Base-by-base conservation (phyloP, 139 green algal genomes). In the Eudorina sp. region DNA sequence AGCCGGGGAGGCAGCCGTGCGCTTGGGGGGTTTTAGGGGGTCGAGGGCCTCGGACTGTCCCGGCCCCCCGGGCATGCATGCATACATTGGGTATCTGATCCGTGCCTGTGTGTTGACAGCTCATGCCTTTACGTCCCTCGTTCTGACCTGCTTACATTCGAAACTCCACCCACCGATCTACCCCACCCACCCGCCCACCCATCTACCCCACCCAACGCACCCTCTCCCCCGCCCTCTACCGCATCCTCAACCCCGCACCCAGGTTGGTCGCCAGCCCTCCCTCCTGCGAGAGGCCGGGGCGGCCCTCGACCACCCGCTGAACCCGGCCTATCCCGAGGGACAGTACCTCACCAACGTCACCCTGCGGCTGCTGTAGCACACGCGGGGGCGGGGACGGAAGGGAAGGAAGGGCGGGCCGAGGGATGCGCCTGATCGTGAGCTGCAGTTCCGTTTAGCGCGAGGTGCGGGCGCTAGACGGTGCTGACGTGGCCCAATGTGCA, bases 301-400 rank as follows among this genome's bases (percentile, higher is more conserved):
- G 13, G 94, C 90, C 0, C 36, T 92, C 14, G 95, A 98, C 83
- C 97, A 99, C 83, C 84, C 95, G 3, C 55, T 97, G 1, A 85
- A 97, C 85, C 92, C 94, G 0, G 90, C 77, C 21, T 98, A 98
- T 79, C 95, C 95, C 4, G 97, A 99, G 78, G 96, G 96, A 2
- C 21, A 88, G 7, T 99, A 99, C 91, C 91, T 98, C 19, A 98
- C 93, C 3, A 96, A 95, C 69, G 53, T 97, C 0, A 92, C 95
- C 0, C 64, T 91, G 68, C 69, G 86, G n/a, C 81, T 94, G 69
- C 16, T 91, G 66, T 93, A n/a, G n/a, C n/a, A n/a, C n/a, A n/a
- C n/a, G n/a, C n/a, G n/a, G n/a, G n/a, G n/a, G n/a, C n/a, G n/a
- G n/a, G n/a, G n/a, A n/a, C n/a, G n/a, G n/a, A n/a, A n/a, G n/a